phyloP scores from a whole-genome alignment of 2,329 filamentous ascomycete genomes.

The Cercospora zeina region DNA sequence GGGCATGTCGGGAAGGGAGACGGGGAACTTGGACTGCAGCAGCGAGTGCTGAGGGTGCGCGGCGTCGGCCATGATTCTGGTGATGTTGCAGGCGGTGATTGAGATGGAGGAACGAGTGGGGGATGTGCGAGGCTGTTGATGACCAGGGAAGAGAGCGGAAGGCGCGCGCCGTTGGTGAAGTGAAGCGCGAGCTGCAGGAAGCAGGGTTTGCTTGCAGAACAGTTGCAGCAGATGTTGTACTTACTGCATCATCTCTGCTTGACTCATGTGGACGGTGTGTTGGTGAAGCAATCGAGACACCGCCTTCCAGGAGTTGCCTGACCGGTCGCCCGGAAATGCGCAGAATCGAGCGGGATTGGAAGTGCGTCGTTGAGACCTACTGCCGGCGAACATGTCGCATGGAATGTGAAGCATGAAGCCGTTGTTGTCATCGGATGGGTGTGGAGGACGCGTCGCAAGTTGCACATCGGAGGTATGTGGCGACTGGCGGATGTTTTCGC shows the following conservation, averaged over 20 bases:
- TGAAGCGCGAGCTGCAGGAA: background rate
- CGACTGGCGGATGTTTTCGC: background rate
- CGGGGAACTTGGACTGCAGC: conserved; percentile 30
- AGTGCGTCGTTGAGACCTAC: background rate
- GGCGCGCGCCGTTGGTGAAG: background rate
- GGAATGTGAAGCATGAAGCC: background rate
- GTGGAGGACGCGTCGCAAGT: too few relatives aligned
- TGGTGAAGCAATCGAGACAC: conserved; percentile 8
- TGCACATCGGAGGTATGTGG: too few relatives aligned
- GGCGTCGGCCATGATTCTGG: conserved; percentile 12
- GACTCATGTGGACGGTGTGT: background rate
- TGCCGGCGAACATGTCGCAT: background rate
- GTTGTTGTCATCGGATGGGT: too few relatives aligned
- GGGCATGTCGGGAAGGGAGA: conserved; percentile 30
- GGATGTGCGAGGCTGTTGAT: too few relatives aligned
- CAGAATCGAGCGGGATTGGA: background rate
- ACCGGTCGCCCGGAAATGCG: background rate
- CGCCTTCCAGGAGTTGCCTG: background rate
- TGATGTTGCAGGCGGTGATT: background rate
- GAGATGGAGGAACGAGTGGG: too few relatives aligned
- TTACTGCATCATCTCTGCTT: background rate
- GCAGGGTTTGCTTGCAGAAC: background rate
- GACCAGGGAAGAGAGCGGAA: background rate
- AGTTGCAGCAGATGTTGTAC: background rate
- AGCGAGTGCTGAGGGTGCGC: conserved; percentile 11